Evolutionary conservation across 148 eudicot species (phyloP).

Genomic region (Polygonum aviculare): DNA sequence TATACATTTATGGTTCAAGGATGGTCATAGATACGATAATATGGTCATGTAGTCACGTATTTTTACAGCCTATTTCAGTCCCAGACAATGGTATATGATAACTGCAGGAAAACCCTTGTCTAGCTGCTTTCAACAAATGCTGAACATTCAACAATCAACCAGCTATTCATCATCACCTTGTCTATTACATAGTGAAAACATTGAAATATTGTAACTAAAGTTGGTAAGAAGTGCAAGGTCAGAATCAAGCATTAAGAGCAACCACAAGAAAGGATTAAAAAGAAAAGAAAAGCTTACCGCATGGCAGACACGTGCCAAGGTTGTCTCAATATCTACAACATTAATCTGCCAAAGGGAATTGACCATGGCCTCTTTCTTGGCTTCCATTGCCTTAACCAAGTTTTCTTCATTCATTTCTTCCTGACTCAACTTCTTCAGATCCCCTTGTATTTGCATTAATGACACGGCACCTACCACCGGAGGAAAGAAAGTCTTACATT

Average conservation of each 20-base stretch:
- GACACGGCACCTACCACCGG: slow-evolving; percentile 57
- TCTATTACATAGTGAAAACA: background rate
- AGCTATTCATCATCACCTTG: background rate
- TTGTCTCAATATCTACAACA: slow-evolving; percentile 86
- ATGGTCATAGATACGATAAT: background rate
- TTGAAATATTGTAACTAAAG: background rate
- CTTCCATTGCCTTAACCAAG: slow-evolving; percentile 59
- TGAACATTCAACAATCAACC: background rate
- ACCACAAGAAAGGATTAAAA: background rate
- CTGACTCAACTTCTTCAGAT: slow-evolving; percentile 50
- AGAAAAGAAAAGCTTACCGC: slow-evolving; percentile 38
- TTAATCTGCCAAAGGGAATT: slow-evolving; percentile 89
- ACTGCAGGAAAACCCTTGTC: background rate
- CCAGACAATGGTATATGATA: background rate
- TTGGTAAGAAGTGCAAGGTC: background rate
- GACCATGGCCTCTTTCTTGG: slow-evolving; percentile 78
- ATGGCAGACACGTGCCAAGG: slow-evolving; percentile 80
- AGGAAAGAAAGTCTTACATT: background rate
- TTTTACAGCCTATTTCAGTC: background rate
- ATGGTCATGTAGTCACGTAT: background rate
- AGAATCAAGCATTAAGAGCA: background rate
- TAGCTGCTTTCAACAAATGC: background rate
- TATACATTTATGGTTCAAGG: background rate
- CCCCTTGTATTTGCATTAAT: slow-evolving; percentile 68
- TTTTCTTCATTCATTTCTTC: slow-evolving; percentile 60